Evolutionary conservation across 2,329 filamentous ascomycete genomes (phyloP), one percentile per base, ranked within the genome.

Genomic region (Curvularia sp.): DNA sequence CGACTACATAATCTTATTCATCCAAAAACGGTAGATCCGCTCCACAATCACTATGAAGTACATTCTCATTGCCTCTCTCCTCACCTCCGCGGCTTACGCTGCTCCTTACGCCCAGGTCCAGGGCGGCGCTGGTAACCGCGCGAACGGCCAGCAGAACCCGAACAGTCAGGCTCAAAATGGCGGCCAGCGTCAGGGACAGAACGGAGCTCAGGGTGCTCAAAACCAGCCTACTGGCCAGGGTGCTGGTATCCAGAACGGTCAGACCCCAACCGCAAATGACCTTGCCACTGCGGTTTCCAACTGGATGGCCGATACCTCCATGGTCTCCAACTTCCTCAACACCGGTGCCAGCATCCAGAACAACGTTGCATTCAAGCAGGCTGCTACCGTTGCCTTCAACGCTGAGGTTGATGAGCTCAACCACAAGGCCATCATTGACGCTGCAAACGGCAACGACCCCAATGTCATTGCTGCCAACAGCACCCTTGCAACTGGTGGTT

Each of bases 261-360:
- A 71, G 46, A 73, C 71, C 6, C 73, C 73, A 20, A 64, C 61
- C 12, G 50, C 65, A 3, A 60, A 51, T 26, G 72, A 75, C 38
- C 71, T 75, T 47, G 70, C 73, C 24, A 75, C 70, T 33, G 75
- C 75, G 30, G 73, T 76, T 53, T 62, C 72, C 42, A 76, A 76
- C 64, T 77, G 75, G 75, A 59, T 62, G 66, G 71, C 75, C 42
- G 75, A 77, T 31, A 77, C 75, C 22, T 73, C 70, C 20, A 76
- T 76, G 68, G 75, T 77, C 15, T 76, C 75, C 56, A 71, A 71
- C 66, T 77, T 77, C 68, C 62, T 75, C 46, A 74, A 77, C 67
- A 72, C 62, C 4, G 75, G 74, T 38, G 55, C 60, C 15, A 66
- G 53, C 63, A 75, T 75, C 54, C 64, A 67, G 61, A 76, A 76